phyloP scores from a whole-genome alignment of 148 eudicot genomes.

The Silene uniflora region DNA sequence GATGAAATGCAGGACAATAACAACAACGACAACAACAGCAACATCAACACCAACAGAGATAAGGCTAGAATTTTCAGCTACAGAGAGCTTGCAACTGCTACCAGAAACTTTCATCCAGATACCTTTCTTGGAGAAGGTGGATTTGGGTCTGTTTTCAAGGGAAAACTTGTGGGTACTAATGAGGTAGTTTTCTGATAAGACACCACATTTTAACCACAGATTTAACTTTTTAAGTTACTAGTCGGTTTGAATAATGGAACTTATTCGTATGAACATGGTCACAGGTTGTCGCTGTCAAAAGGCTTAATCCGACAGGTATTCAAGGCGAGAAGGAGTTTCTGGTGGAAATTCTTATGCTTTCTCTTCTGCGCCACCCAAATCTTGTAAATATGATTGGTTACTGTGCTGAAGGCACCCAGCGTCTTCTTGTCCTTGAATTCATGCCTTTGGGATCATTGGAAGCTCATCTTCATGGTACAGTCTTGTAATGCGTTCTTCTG shows the following conservation, averaged over 20 bases:
- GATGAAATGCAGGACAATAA: not conserved
- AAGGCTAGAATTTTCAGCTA: conserved; percentile 25
- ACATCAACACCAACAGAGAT: not conserved
- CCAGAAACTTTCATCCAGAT: conserved; percentile 34
- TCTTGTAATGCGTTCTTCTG: not conserved
- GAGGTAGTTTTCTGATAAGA: conserved; percentile 21
- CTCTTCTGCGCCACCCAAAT: conserved; percentile 58
- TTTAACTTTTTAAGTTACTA: not conserved
- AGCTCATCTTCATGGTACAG: conserved; percentile 35
- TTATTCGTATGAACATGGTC: not conserved
- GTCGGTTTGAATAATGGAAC: not conserved
- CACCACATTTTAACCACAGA: not conserved
- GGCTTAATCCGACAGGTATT: conserved; percentile 47
- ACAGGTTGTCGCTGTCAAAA: conserved; percentile 60
- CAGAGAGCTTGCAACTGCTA: conserved; percentile 29
- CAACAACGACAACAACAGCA: not conserved
- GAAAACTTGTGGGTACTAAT: conserved; percentile 10
- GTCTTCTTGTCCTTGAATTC: conserved; percentile 34
- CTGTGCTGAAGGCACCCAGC: conserved; percentile 57
- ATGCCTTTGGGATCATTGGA: conserved; percentile 37
- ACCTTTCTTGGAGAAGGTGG: conserved; percentile 39
- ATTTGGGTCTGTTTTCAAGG: conserved; percentile 37
- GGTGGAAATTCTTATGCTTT: conserved; percentile 63
- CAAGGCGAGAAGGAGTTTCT: conserved; percentile 69
- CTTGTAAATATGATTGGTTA: conserved; percentile 61